A percentile compares a stretch with the other conserved stretches of the same genome.
Conservation (phyloP, 306 rosid species). For the Malus asiatica region DNA sequence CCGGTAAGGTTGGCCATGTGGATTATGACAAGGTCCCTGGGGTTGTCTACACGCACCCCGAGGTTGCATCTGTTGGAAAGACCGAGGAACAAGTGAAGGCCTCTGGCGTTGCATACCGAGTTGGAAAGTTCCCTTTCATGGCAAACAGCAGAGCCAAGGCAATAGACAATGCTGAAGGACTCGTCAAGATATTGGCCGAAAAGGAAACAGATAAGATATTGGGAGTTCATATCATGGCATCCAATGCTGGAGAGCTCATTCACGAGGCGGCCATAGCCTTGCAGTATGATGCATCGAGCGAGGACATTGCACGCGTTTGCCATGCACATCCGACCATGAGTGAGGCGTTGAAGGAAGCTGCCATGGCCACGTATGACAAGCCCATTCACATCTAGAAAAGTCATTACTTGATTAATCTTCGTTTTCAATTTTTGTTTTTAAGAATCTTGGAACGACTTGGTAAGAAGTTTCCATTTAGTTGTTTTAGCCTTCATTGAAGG, state of each 20-base stretch:
- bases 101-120: conserved; percentile 61
- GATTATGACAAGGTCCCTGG: conserved; percentile 99
- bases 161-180: conserved; percentile 88
- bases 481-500: conserved; percentile 24
- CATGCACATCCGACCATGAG: conserved; percentile 99
- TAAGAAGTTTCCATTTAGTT: conserved; percentile 34
- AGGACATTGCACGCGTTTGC: conserved; percentile 97
- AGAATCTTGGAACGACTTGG: conserved; percentile 41
- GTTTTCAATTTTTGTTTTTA: conserved; percentile 36
- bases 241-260: conserved; percentile 97
- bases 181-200: conserved; percentile 87
- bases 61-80: conserved; percentile 92
- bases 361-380: conserved; percentile 98
- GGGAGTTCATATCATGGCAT: conserved; percentile 96
- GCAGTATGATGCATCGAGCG: conserved; percentile 86
- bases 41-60: conserved; percentile 89
- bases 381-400: conserved; percentile 80
- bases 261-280: conserved; percentile 89
- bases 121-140: conserved; percentile 90
- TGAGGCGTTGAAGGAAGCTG: conserved; percentile 98
- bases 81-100: conserved; percentile 96
- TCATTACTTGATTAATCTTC: conserved; percentile 15
- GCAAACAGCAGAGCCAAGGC: conserved; percentile 99
- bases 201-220: conserved; percentile 92
- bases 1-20: conserved; percentile 94